Percentiles rank a stretch among this genome's conserved stretches.
These are phyloP conservation scores for Rasamsonia emersonii DNA, from an alignment of 2,329 filamentous ascomycete genomes.

Conservation along the genomic window DNA sequence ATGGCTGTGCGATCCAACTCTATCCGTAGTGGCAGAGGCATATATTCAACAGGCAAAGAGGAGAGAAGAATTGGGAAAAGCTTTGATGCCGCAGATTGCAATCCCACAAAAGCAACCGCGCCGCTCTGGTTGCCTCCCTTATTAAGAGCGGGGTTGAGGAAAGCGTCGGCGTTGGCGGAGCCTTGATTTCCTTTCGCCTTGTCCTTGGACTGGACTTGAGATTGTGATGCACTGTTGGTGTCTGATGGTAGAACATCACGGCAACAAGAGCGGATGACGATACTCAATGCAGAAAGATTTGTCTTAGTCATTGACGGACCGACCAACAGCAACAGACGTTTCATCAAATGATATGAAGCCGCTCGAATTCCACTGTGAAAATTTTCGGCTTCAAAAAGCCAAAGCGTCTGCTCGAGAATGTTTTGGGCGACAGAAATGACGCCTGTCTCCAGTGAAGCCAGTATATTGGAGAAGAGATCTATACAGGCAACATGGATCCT, in stretches of 20 bases:
- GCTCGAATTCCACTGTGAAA: slow-evolving; percentile 47
- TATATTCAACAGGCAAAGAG: slow-evolving; percentile 54
- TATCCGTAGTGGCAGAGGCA: slow-evolving; percentile 63
- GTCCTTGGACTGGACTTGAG: slow-evolving; percentile 31
- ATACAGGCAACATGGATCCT: slow-evolving; percentile 66
- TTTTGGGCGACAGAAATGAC: slow-evolving; percentile 54
- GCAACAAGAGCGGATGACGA: slow-evolving; percentile 61
- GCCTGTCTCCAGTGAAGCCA: slow-evolving; percentile 50
- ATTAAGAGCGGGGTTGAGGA: slow-evolving; percentile 45
- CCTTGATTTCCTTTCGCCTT: slow-evolving; percentile 27
- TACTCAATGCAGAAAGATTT: slow-evolving; percentile 53
- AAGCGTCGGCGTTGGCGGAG: slow-evolving; percentile 59
- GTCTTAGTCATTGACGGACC: slow-evolving; percentile 61
- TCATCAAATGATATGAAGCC: slow-evolving; percentile 52
- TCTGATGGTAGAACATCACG: slow-evolving; percentile 56
- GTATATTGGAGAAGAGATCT: slow-evolving; percentile 49
- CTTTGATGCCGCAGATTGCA: slow-evolving; percentile 48
- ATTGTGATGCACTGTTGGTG: slow-evolving; percentile 25
- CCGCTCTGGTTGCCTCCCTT: slow-evolving; percentile 15
- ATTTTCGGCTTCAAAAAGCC: slow-evolving; percentile 55
- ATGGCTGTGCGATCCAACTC: slow-evolving; percentile 77
- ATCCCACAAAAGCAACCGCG: slow-evolving; percentile 23
- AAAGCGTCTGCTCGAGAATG: slow-evolving; percentile 61
- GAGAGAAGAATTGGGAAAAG: slow-evolving; percentile 58
- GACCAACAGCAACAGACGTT: slow-evolving; percentile 49